Evolutionary conservation across 2,329 filamentous ascomycete genomes (phyloP).

Genomic region (Chaetomium globosum): DNA sequence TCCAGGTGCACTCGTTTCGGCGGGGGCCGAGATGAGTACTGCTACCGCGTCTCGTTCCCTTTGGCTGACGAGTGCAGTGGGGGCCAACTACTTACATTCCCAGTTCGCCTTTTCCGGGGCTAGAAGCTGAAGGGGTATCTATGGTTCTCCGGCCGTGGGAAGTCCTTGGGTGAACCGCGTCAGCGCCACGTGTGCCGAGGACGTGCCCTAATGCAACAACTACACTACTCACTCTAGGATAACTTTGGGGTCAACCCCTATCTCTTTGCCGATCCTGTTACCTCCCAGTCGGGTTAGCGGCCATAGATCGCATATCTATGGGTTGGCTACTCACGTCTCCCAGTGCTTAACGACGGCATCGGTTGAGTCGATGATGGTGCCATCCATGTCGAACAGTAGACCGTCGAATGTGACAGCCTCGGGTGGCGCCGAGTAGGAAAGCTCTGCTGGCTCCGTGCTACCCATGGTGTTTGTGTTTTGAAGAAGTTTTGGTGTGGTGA

Average conservation of each 20-base stretch:
- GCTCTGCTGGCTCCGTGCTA: constrained; percentile 27
- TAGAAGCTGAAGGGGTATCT: constrained; percentile 76
- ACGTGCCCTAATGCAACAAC: neutral
- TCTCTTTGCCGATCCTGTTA: constrained; percentile 72
- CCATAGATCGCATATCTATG: too few species aligned
- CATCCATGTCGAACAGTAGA: constrained; percentile 76
- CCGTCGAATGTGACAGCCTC: constrained; percentile 55
- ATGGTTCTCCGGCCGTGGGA: constrained; percentile 91
- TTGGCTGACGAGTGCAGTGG: neutral
- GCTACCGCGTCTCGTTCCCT: neutral
- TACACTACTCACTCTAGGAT: constrained; percentile 64
- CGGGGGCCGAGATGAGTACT: neutral
- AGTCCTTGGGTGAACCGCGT: constrained; percentile 50
- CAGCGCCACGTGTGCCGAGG: neutral
- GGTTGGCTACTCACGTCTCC: constrained; percentile 57
- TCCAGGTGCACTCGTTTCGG: neutral
- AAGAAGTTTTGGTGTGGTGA: neutral
- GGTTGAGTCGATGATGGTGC: constrained; percentile 82
- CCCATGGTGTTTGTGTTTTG: constrained; percentile 29
- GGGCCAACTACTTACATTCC: constrained; percentile 70
- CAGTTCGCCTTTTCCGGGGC: constrained; percentile 85
- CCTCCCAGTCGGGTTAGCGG: constrained; percentile 2
- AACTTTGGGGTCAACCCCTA: constrained; percentile 78
- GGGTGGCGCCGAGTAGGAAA: constrained; percentile 49
- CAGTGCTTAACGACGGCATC: constrained; percentile 77